A percentile compares a stretch with the other conserved stretches of the same genome.
These are phyloP conservation scores for Microbotryomycetes sp. DNA, from an alignment of 1,284 basidiomycete genomes.

Conservation along the genomic window DNA sequence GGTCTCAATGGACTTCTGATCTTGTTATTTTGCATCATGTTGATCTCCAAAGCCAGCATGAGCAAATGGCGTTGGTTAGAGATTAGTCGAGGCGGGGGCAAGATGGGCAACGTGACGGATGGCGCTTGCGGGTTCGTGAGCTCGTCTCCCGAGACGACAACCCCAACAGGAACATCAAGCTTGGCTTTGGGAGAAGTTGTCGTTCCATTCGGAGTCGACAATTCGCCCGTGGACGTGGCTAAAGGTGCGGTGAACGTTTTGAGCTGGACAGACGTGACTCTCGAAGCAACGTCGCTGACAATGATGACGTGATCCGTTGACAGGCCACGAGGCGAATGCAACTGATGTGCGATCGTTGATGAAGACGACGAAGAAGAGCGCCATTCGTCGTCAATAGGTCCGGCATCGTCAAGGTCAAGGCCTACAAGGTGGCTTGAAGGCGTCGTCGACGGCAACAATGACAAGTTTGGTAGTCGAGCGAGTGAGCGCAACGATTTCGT, in stretches of 20 bases:
- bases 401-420: not conserved
- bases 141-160: not conserved
- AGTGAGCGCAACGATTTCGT: constrained; percentile 28
- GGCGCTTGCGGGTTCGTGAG: not conserved
- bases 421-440: not conserved
- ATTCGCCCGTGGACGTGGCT: too few species aligned
- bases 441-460: not conserved
- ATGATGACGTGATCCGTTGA: not conserved
- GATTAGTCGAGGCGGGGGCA: constrained; percentile 20
- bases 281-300: not conserved
- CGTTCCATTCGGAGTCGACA: too few species aligned
- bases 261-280: not conserved
- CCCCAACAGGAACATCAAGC: not conserved
- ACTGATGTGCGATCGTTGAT: too few species aligned
- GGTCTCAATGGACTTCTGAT: constrained; percentile 28
- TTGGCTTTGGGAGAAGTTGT: too few species aligned
- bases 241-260: not conserved
- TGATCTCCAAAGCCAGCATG: constrained; percentile 32
- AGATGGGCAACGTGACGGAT: not conserved
- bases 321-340: too few species aligned
- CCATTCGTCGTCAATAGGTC: not conserved
- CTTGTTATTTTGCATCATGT: constrained; percentile 33
- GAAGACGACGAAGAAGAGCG: too few species aligned
- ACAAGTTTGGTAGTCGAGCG: constrained; percentile 25
- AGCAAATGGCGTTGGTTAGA: constrained; percentile 34